Evolutionary conservation across 441 rosid genomes (phyloP).

Genomic region (Brassica hybrid): DNA sequence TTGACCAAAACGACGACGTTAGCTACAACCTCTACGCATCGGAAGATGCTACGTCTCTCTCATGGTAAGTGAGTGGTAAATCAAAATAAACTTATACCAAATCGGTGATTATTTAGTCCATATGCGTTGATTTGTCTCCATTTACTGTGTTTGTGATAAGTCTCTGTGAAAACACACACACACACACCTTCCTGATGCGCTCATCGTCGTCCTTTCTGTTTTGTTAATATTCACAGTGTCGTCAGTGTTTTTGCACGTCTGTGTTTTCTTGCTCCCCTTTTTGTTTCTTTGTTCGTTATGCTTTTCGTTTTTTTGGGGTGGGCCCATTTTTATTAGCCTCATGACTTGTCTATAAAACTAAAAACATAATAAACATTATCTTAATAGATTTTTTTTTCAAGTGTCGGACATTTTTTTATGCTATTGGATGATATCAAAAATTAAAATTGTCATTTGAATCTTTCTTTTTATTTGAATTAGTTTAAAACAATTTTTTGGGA

Average conservation of each 20-base stretch:
- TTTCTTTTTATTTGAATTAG: conserved; percentile 4
- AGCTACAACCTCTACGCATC: conserved; percentile 34
- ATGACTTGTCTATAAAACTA: conserved; percentile 9
- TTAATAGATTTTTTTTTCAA: background rate
- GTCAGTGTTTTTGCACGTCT: conserved; percentile 43
- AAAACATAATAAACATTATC: conserved; percentile 13
- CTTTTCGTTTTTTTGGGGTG: conserved; percentile 16
- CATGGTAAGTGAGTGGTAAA: conserved; percentile 52
- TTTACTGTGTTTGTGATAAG: background rate
- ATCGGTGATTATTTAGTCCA: conserved; percentile 10
- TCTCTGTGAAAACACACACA: conserved; percentile 10
- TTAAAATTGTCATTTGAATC: background rate
- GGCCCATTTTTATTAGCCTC: conserved; percentile 18
- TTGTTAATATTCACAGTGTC: conserved; percentile 26
- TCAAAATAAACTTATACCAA: background rate
- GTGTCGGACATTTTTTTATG: background rate
- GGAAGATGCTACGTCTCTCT: conserved; percentile 54
- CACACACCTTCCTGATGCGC: conserved; percentile 27
- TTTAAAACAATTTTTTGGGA: background rate
- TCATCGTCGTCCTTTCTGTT: conserved; percentile 20
- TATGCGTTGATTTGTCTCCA: conserved; percentile 5
- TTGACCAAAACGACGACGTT: conserved; percentile 24
- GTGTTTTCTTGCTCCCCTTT: conserved; percentile 42
- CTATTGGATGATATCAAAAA: background rate
- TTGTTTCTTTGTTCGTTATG: conserved; percentile 37